Base-by-base conservation (phyloP, 441 rosid genomes). In the Kokia cookei region DNA sequence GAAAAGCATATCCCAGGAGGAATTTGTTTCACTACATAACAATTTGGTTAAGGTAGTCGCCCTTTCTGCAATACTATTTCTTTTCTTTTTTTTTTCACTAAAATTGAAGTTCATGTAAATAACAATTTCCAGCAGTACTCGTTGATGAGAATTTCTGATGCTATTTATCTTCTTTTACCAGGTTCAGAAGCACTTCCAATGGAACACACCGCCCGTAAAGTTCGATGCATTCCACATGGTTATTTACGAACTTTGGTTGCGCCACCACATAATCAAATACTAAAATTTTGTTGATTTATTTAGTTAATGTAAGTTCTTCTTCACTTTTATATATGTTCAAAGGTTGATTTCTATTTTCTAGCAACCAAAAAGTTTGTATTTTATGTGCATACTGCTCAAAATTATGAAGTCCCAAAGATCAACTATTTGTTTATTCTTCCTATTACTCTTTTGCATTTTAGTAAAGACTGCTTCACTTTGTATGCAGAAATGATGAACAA, bases 161-260 rank as follows among this genome's bases (percentile, higher is more conserved):
- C 37, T 32, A 32, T 5, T 32, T 78, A 69, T 14, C 53, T 76
- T 27, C 7, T 69, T 65, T 54, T 73, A 84, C 72, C 84, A 95
- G 99, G 93, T 93, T 32, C 98, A 92, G 72, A 92, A 93, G 84
- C 99, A 96, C 79, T 93, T 93, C 80, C 97, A 91, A 26, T 93
- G 99, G 99, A 93, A 96, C 71, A 76, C 97, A 32, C 97, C 98
- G 11, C 93, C 97, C 0, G 50, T 87, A 53, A 87, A 86, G 75
- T 86, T 80, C 8, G 98, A 93, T 57, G 94, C 97, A 51, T 96
- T 96, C 86, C 97, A 96, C 77, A 93, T 92, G 98, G 90, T 93
- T 75, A 90, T 96, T 92, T 93, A 92, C 69, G 97, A 93, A 57
- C 89, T 96, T 50, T 96, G 99, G 97, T 80, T 93, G 81, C 96